phyloP scores from a whole-genome alignment of 257 asterid species.

The Linderniella brevidens region DNA sequence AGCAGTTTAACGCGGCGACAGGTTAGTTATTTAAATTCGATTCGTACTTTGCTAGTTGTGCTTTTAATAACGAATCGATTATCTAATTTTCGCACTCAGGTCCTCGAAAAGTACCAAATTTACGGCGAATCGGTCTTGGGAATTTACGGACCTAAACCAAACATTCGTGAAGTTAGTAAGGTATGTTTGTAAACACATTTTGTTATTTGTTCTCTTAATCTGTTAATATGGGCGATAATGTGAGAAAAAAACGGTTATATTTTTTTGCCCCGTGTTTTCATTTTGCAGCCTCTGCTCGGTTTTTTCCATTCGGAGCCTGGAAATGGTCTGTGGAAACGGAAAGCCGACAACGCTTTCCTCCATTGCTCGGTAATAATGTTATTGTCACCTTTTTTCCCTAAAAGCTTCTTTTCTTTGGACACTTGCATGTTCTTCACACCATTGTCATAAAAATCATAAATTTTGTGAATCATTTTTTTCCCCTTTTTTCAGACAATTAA shows the following conservation, averaged over 20 bases:
- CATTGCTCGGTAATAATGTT: slow-evolving; percentile 34
- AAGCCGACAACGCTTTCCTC: slow-evolving; percentile 63
- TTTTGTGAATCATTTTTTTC: not conserved
- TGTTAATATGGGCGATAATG: not conserved
- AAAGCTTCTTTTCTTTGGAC: not conserved
- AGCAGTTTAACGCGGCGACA: slow-evolving; percentile 59
- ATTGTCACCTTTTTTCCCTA: slow-evolving; percentile 5
- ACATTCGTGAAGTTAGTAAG: slow-evolving; percentile 51
- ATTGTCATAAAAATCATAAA: not conserved
- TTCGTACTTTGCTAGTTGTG: slow-evolving; percentile 2
- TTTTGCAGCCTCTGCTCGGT: slow-evolving; percentile 83
- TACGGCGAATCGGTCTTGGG: slow-evolving; percentile 63
- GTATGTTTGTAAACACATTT: slow-evolving; percentile 18
- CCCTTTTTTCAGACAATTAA: slow-evolving; percentile 40
- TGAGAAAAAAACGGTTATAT: not conserved
- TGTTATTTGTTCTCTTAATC: not conserved
- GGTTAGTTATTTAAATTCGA: slow-evolving; percentile 28
- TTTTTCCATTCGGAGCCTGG: slow-evolving; percentile 70
- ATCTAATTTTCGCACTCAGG: slow-evolving; percentile 22
- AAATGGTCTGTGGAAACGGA: slow-evolving; percentile 73
- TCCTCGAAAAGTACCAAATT: slow-evolving; percentile 62
- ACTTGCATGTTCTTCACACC: not conserved
- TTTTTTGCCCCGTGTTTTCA: too few species aligned
- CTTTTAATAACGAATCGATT: slow-evolving; percentile 2
- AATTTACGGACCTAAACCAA: slow-evolving; percentile 47